Conservation (phyloP, 257 asterid species). For the Solanum phureja region DNA sequence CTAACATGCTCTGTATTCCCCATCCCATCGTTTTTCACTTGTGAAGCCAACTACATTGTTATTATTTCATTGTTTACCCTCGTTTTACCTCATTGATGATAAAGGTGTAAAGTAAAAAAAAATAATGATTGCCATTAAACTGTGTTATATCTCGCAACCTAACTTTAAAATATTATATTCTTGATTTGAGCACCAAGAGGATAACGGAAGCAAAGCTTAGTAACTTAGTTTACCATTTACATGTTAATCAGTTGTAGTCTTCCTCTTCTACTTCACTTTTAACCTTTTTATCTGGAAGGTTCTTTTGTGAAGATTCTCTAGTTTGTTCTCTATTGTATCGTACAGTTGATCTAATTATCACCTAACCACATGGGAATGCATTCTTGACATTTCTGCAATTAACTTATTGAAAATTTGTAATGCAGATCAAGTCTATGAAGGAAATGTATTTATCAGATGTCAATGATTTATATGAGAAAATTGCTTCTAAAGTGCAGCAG, state of each 20-base stretch:
- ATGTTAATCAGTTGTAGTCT: no score
- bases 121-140: neutral
- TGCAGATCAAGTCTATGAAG: neutral
- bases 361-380: neutral
- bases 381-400: neutral
- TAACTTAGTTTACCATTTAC: no score
- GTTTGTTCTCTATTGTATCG: no score
- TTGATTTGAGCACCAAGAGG: neutral
- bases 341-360: no score
- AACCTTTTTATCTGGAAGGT: no score
- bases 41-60: neutral
- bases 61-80: neutral
- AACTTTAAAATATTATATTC: neutral
- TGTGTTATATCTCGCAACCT: neutral
- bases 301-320: neutral
- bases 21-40: neutral
- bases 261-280: no score
- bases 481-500: neutral
- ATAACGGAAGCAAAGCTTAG: neutral
- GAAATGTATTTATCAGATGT: neutral
- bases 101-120: neutral
- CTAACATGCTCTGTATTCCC: neutral
- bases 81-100: neutral
- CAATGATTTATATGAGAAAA: no score
- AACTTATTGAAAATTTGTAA: neutral